phyloP scores from a whole-genome alignment of 2,329 filamentous ascomycete genomes.

The Penicillium crustosum region DNA sequence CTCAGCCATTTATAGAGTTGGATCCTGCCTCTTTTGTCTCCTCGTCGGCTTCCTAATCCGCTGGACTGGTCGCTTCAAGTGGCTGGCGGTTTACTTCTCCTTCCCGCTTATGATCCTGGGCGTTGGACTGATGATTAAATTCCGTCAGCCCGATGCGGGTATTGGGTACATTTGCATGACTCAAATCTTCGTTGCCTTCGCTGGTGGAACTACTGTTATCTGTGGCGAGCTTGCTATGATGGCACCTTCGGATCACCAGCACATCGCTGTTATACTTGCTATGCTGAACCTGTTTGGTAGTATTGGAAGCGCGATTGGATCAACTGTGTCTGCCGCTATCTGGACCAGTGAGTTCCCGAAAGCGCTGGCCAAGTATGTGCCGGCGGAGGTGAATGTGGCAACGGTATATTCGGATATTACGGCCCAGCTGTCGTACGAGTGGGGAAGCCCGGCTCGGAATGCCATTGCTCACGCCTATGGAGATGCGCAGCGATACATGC shows the following conservation, averaged over 20 bases:
- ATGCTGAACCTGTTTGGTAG: conserved; percentile 16
- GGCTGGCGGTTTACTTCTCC: conserved; percentile 12
- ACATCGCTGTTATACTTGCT: conserved; percentile 18
- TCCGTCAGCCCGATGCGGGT: conserved; percentile 17
- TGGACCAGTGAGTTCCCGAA: conserved; percentile 22
- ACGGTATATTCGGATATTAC: conserved; percentile 4
- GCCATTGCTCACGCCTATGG: conserved; percentile 46
- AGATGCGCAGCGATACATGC: conserved; percentile 48
- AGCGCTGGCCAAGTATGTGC: conserved; percentile 1
- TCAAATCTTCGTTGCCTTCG: conserved; percentile 22
- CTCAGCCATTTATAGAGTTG: conserved; percentile 21
- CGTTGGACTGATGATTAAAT: conserved; percentile 23
- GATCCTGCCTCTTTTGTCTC: conserved; percentile 17
- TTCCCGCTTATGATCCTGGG: conserved; percentile 20
- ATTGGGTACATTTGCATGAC: conserved; percentile 20
- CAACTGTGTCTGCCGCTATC: conserved; percentile 21
- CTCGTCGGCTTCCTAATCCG: conserved; percentile 19
- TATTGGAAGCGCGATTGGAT: conserved; percentile 18
- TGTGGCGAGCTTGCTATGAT: conserved; percentile 21
- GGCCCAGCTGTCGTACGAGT: conserved; percentile 3
- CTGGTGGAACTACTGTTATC: conserved; percentile 16
- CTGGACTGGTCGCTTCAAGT: conserved; percentile 19
- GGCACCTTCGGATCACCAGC: conserved; percentile 18
- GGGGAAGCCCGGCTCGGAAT: conserved; percentile 45
- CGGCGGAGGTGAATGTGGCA: neutral